phyloP scores from a whole-genome alignment of 371 early-diverging fungal species.

The Polyrhizophydium stewartii region DNA sequence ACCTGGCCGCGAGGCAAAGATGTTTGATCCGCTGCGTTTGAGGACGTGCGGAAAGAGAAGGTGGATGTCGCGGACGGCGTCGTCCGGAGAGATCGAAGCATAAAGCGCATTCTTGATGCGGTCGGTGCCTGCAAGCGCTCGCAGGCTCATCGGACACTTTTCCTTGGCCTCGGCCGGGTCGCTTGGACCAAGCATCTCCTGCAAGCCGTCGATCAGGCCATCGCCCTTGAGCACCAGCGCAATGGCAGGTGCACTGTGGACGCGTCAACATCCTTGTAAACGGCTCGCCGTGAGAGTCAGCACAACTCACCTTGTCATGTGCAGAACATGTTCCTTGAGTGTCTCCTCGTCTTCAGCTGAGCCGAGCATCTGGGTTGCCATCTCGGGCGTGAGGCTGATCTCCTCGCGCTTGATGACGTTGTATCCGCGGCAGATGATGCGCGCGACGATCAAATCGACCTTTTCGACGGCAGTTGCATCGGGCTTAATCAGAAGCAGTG shows the following conservation, averaged over 20 bases:
- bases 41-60: conserved; percentile 52
- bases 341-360: conserved; percentile 1
- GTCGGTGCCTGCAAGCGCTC: conserved; percentile 60
- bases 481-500: conserved; percentile 45
- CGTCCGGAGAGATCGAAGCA: conserved; percentile 62
- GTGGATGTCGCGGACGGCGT: conserved; percentile 65
- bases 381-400: conserved; percentile 23
- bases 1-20: conserved; percentile 25
- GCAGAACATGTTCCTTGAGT: conserved; percentile 24
- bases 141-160: conserved; percentile 36
- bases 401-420: conserved; percentile 43
- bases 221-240: conserved; percentile 47
- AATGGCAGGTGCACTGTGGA: conserved; percentile 29
- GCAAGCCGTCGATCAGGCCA: conserved; percentile 39
- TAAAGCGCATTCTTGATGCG: conserved; percentile 67
- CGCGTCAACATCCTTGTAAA: neutral
- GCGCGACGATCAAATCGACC: conserved; percentile 36
- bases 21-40: conserved; percentile 15
- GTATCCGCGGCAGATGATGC: conserved; percentile 38
- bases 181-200: conserved; percentile 44
- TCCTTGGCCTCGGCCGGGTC: conserved; percentile 41
- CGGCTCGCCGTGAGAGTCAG: too few species aligned
- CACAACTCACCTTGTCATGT: conserved; percentile 29
- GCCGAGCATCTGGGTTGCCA: conserved; percentile 18
- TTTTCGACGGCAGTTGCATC: conserved; percentile 24